Evolutionary conservation across 129 eudicot genomes (phyloP).

Genomic region (Saussurea involucrata): DNA sequence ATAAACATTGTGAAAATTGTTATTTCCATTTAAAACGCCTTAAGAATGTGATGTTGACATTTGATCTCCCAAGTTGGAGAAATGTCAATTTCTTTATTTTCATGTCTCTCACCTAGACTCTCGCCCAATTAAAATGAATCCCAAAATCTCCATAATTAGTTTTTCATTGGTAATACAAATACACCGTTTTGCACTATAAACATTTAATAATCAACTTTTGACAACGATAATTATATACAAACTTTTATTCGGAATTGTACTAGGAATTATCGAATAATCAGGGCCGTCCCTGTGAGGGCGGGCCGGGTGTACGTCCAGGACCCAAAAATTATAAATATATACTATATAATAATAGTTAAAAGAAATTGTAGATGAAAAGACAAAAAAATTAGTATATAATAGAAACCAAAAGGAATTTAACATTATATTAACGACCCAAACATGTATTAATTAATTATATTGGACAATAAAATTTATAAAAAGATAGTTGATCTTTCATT

Average conservation of each 20-base stretch:
- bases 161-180: not conserved
- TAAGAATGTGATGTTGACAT: constrained; percentile 25
- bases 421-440: no score
- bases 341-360: no score
- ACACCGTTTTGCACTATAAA: not conserved
- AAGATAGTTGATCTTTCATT: no score
- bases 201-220: not conserved
- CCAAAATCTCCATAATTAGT: not conserved
- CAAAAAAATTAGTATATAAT: no score
- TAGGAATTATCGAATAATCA: no score
- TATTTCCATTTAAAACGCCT: constrained; percentile 8
- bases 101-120: constrained; percentile 3
- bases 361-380: no score
- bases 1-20: not conserved
- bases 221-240: not conserved
- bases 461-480: no score
- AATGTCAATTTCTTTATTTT: constrained; percentile 17
- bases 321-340: no score
- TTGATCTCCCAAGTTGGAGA: constrained; percentile 21
- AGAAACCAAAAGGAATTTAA: no score
- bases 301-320: no score
- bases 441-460: no score
- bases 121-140: not conserved
- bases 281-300: no score
- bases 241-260: not conserved